Evolutionary conservation across 208 protist species (phyloP).

Genomic region (Trypanosoma boissoni): DNA sequence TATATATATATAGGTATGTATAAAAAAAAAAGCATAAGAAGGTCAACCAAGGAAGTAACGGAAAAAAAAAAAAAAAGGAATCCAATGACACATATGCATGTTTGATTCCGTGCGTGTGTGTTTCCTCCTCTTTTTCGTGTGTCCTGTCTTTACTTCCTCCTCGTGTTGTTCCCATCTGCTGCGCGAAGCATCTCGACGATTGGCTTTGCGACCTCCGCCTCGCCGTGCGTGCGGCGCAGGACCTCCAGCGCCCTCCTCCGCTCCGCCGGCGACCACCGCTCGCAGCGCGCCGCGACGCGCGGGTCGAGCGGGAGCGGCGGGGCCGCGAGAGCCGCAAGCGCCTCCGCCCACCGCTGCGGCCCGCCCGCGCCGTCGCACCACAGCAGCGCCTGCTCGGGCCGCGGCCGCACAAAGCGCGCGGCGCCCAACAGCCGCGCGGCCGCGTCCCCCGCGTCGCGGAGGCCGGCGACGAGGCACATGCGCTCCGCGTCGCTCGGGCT

Average conservation of each 20-base stretch:
- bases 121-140: too few relatives aligned
- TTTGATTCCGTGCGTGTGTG: too few relatives aligned
- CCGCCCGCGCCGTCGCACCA: conserved; percentile 43
- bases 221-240: conserved; percentile 24
- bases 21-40: not conserved
- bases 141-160: too few relatives aligned
- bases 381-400: conserved; percentile 61
- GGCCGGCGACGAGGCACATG: conserved; percentile 33
- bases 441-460: conserved; percentile 31
- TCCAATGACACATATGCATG: not conserved
- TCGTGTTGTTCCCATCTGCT: not conserved
- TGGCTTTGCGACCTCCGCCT: conserved; percentile 4
- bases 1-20: too few relatives aligned
- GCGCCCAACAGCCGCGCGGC: conserved; percentile 29
- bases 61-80: not conserved
- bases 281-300: conserved; percentile 3
- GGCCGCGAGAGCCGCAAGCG: conserved; percentile 18
- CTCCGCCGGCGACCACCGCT: conserved; percentile 29
- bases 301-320: conserved; percentile 12
- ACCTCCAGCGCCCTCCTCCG: conserved; percentile 35
- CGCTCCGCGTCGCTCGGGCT: conserved; percentile 47
- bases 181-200: conserved; percentile 4
- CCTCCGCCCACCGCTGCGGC: conserved; percentile 19
- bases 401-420: conserved; percentile 35
- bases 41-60: not conserved